Evolutionary conservation across 2,329 filamentous ascomycete genomes (phyloP), one percentile per base, ranked within the genome.

Genomic region (Sporothrix mexicana): DNA sequence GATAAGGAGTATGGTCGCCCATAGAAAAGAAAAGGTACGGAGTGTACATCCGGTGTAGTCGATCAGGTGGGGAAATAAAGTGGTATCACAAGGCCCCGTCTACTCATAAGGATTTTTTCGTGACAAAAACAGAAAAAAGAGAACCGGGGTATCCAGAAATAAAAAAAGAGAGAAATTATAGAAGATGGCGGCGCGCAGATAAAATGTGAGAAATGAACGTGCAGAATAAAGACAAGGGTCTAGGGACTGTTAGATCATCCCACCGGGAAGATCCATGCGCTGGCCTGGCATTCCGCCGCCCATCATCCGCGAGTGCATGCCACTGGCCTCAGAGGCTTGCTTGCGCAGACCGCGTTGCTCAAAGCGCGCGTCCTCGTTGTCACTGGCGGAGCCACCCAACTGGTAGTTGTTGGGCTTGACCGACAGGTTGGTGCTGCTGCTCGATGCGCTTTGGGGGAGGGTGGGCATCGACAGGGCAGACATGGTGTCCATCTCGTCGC

Each of bases 321-420:
- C 73, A 36, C 79, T 80, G 30, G 79, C 80, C 69, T 87, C 85
- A 67, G 82, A 81, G 4, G 79, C 80, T 25, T 82, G 79, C 77
- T 86, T 85, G 71, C 84, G 83, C 47, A 85, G 78, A 43, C 81
- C 79, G 55, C 83, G 82, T 45, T 81, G 81, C 55, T 81, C 81
- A 9, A 79, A 74, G 30, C 77, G 80, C 13, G 76, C 77, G 8
- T 81, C 81, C 17, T 85, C 83, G n/a, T 85, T 83, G 41, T 85
- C 83, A 70, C 78, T 80, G 13, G 76, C 68, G 15, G 72, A 1
- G 77, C 78, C 70, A 78, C 79, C 12, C 6, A 53, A 36, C 74
- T 76, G 72, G 76, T 79, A 66, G 47, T 20, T 47, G 17, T 13
- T 41, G 1, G 77, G 76, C 49, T 76, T 76, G 62, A 47, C 61